Conservation (phyloP, 1,284 basidiomycete species). For the Hemileia vastatrix region DNA sequence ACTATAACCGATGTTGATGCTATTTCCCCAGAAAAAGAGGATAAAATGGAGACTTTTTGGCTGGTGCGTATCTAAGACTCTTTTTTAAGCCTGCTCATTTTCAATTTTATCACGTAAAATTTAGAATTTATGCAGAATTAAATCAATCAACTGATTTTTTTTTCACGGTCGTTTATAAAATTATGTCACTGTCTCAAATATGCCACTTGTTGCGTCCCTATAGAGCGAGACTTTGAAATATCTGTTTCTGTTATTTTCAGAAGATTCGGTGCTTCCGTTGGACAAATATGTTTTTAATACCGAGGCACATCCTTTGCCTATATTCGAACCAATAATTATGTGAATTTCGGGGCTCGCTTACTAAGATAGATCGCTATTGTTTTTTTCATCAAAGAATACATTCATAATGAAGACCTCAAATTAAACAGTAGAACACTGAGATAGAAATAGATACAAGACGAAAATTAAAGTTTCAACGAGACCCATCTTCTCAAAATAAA, state of each 20-base stretch:
- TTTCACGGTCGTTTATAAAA: not conserved
- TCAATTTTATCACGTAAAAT: slow-evolving; percentile 45
- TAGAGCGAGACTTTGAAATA: slow-evolving; percentile 91
- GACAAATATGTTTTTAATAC: slow-evolving; percentile 73
- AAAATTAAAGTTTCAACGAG: too few species aligned
- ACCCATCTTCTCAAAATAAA: too few species aligned
- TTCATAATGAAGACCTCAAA: too few species aligned
- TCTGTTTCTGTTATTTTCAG: slow-evolving; percentile 77
- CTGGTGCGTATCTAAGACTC: slow-evolving; percentile 52
- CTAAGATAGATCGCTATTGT: too few species aligned
- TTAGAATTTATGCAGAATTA: slow-evolving; percentile 62
- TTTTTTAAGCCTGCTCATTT: not conserved
- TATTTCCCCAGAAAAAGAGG: slow-evolving; percentile 58
- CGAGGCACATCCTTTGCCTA: slow-evolving; percentile 66
- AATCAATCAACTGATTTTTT: slow-evolving; percentile 15
- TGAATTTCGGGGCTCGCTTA: too few species aligned
- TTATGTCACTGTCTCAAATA: not conserved
- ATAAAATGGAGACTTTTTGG: slow-evolving; percentile 94
- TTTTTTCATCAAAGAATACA: too few species aligned
- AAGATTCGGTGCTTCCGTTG: slow-evolving; percentile 57
- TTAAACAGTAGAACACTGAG: too few species aligned
- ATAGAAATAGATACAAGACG: too few species aligned
- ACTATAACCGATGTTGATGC: slow-evolving; percentile 73
- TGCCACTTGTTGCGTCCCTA: slow-evolving; percentile 52
- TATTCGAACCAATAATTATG: slow-evolving; percentile 49